Evolutionary conservation across 345 rosid genomes (phyloP).

Genomic region (Linum lewisii): DNA sequence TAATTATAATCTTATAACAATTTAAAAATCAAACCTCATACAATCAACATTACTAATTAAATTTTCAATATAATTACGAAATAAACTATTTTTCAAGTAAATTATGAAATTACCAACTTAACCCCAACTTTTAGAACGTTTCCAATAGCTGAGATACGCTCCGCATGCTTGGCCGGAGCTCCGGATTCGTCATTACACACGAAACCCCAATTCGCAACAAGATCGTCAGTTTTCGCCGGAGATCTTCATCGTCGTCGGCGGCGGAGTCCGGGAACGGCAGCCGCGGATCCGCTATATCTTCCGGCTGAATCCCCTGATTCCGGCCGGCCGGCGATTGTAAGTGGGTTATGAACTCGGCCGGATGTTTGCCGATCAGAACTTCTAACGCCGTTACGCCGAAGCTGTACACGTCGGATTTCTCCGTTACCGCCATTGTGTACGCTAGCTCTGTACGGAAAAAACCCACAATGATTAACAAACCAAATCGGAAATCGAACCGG

Average conservation of each 20-base stretch:
- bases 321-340: background rate
- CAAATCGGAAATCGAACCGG: no score
- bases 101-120: no score
- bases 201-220: background rate
- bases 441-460: background rate
- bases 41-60: no score
- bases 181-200: background rate
- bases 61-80: no score
- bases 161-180: background rate
- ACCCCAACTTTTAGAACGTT: background rate
- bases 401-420: constrained; percentile 7
- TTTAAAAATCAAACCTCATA: no score
- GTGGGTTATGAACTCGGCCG: background rate
- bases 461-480: background rate
- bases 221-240: background rate
- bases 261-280: background rate
- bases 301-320: background rate
- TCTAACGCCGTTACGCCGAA: background rate
- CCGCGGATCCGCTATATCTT: constrained; percentile 1
- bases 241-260: background rate
- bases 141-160: background rate
- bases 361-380: constrained; percentile 2
- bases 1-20: no score
- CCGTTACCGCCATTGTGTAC: background rate
- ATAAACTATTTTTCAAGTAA: no score